A percentile compares a stretch with the other conserved stretches of the same genome.
Evolutionary conservation across 129 eudicot species (phyloP).

Genomic region (Scalesia atractyloides): DNA sequence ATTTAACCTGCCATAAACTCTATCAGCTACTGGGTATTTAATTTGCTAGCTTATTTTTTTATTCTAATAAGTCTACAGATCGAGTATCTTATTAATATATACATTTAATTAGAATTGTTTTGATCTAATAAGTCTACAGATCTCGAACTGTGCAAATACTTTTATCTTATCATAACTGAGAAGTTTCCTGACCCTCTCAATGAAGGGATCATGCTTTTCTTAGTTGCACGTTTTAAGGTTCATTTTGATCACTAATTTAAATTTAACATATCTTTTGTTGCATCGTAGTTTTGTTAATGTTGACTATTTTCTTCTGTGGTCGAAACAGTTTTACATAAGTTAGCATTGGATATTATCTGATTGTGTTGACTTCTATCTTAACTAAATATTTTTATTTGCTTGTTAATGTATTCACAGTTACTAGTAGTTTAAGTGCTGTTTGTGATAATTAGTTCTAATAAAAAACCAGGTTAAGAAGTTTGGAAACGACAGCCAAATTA

Average conservation of each 20-base stretch:
- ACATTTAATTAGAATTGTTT: too few relatives aligned
- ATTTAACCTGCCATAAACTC: neutral
- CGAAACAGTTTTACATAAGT: neutral
- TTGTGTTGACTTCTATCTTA: slow-evolving; percentile 4
- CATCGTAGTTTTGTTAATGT: too few relatives aligned
- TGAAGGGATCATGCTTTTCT: neutral
- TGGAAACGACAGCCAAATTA: slow-evolving; percentile 86
- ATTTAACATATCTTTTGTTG: too few relatives aligned
- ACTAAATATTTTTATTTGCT: slow-evolving; percentile 16
- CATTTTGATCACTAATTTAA: too few relatives aligned
- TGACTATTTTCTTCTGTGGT: too few relatives aligned
- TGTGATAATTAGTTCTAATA: neutral
- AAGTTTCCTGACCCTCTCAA: neutral
- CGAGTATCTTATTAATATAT: too few relatives aligned
- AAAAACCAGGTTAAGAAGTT: slow-evolving; percentile 79
- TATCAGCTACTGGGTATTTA: slow-evolving; percentile 11
- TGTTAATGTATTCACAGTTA: slow-evolving; percentile 7
- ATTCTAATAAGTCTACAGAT: neutral
- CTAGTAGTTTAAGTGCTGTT: slow-evolving; percentile 5
- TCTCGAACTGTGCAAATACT: neutral
- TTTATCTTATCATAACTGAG: neutral
- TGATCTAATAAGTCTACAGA: neutral
- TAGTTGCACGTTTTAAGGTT: neutral
- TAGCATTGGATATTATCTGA: neutral
- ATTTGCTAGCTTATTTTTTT: neutral